Percentiles rank a stretch among this genome's conserved stretches.
phyloP scores from a whole-genome alignment of 2,329 filamentous ascomycete genomes.

The Septoria petroselini region DNA sequence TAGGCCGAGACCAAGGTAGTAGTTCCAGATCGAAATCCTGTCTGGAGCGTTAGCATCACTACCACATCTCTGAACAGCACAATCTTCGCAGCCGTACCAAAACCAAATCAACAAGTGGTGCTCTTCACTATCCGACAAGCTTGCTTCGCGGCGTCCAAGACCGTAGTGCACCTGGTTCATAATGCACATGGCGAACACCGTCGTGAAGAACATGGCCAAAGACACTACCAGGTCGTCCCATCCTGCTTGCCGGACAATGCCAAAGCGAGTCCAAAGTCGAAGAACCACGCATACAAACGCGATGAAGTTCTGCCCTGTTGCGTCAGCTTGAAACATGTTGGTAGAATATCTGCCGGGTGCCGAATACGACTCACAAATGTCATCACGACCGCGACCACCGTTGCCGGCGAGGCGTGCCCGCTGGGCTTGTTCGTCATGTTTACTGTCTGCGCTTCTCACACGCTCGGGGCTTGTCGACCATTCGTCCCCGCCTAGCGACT shows the following conservation, averaged over 20 bases:
- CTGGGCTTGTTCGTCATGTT: not conserved
- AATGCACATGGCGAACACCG: not conserved
- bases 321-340: too few species aligned
- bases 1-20: conserved; percentile 22
- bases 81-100: not conserved
- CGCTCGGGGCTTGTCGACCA: too few species aligned
- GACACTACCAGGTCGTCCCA: conserved; percentile 7
- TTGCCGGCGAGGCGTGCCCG: conserved; percentile 16
- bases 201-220: conserved; percentile 1
- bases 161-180: conserved; percentile 16
- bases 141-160: conserved; percentile 18
- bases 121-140: conserved; percentile 9
- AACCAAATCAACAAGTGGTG: conserved; percentile 7
- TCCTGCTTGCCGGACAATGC: conserved; percentile 10
- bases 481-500: too few species aligned
- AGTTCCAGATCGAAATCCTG: conserved; percentile 14
- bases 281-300: conserved; percentile 9
- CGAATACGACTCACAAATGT: conserved; percentile 3
- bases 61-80: not conserved
- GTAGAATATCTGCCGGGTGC: not conserved
- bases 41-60: not conserved
- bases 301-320: conserved; percentile 8
- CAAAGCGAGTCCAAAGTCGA: conserved; percentile 15
- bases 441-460: too few species aligned
- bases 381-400: conserved; percentile 14